Evolutionary conservation across 2,329 filamentous ascomycete genomes (phyloP), one percentile per base, ranked within the genome.

Genomic region (Botrytis elliptica): DNA sequence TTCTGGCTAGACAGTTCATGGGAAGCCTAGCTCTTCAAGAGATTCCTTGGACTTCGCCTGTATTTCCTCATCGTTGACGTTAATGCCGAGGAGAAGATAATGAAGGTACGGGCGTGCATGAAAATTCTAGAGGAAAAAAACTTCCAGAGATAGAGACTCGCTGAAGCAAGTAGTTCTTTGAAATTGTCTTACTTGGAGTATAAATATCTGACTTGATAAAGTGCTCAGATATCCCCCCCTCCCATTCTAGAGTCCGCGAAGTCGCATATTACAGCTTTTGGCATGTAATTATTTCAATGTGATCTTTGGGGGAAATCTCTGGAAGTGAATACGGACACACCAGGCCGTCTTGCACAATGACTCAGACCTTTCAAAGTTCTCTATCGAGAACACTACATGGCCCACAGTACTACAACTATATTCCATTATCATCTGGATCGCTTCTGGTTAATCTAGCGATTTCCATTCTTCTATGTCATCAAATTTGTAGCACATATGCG

Each of bases 351-450:
- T 55, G 12, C 12, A 55, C 2, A 55, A n/a, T 16, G 5, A n/a
- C 5, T n/a, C 5, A 16, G 12, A n/a, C 12, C 3, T n/a, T 55
- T n/a, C 49, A n/a, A n/a, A 6, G 25, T 12, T 52, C 25, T 52
- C 25, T n/a, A 3, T 14, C 2, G 25, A n/a, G 10, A n/a, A n/a
- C 12, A n/a, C 6, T 25, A n/a, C 3, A 25, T 49, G 6, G 4
- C 2, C 10, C 7, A 14, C 1, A n/a, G 4, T 52, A 0, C 49
- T n/a, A n/a, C 1, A 52, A 25, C 12, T 14, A 14, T n/a, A n/a
- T 52, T 0, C 22, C 10, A 25, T 4, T n/a, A n/a, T 52, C 12
- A n/a, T 14, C 2, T n/a, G 0, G 12, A n/a, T 3, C 49, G 12
- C 49, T 52, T 49, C 46, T 22, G 4, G 22, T 4, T 9, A 49